Evolutionary conservation across 306 rosid genomes (phyloP).

Genomic region (Rosa persica): DNA sequence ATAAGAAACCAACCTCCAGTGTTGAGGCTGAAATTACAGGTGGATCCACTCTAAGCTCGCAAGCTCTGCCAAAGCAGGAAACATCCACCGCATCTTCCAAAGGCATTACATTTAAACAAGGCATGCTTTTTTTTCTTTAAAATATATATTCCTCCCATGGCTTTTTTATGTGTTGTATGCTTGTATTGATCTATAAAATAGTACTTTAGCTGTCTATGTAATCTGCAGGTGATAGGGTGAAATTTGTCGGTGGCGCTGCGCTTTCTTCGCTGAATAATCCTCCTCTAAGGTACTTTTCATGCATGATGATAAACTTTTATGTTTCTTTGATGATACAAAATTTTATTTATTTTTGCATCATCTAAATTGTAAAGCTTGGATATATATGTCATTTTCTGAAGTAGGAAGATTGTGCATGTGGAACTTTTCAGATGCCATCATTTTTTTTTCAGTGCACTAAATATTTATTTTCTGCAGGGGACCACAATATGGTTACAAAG

Average conservation of each 20-base stretch:
- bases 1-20: slow-evolving; percentile 81
- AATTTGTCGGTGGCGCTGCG: slow-evolving; percentile 62
- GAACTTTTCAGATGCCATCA: slow-evolving; percentile 2
- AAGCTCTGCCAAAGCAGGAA: slow-evolving; percentile 79
- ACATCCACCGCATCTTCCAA: slow-evolving; percentile 80
- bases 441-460: not conserved
- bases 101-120: slow-evolving; percentile 61
- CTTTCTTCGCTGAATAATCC: slow-evolving; percentile 42
- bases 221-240: slow-evolving; percentile 84
- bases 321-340: not conserved
- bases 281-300: slow-evolving; percentile 57
- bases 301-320: not conserved
- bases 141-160: not conserved
- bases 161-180: not conserved
- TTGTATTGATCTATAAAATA: not conserved
- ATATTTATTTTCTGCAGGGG: slow-evolving; percentile 56
- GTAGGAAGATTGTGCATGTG: not conserved
- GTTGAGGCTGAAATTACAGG: slow-evolving; percentile 90
- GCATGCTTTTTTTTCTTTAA: slow-evolving; percentile 33
- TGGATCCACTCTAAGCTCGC: slow-evolving; percentile 74
- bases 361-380: not conserved
- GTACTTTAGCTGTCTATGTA: not conserved
- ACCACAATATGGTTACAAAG: slow-evolving; percentile 78
- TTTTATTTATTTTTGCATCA: not conserved
- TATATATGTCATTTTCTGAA: not conserved